Conservation (phyloP, 495 filamentous ascomycete species). For the Neurospora sp. region DNA sequence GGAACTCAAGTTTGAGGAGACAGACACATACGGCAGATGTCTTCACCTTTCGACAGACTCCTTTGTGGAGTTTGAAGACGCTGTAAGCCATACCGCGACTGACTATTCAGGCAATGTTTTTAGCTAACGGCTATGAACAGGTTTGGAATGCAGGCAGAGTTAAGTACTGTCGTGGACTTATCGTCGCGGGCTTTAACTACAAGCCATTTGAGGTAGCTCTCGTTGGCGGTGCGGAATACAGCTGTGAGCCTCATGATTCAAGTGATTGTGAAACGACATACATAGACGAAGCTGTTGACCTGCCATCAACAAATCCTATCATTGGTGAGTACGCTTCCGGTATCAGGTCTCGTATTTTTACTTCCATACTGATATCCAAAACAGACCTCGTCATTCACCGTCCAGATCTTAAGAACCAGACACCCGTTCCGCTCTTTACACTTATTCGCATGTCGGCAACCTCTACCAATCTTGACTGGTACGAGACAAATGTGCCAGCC, state of each 20-base stretch:
- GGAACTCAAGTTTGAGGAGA: constrained; percentile 15
- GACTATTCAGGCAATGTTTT: no score
- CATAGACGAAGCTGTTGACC: constrained; percentile 4
- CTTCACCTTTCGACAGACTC: constrained; percentile 32
- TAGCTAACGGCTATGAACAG: constrained; percentile 17
- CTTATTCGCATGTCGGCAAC: constrained; percentile 37
- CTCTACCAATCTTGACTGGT: constrained; percentile 33
- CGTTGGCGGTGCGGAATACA: constrained; percentile 3
- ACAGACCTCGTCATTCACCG: constrained; percentile 36
- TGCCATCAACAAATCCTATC: constrained; percentile 29
- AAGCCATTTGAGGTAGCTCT: constrained; percentile 31
- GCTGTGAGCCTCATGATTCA: constrained; percentile 15
- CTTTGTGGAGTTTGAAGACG: constrained; percentile 38
- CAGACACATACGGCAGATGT: constrained; percentile 29
- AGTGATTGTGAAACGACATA: constrained; percentile 32
- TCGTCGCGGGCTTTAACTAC: constrained; percentile 27
- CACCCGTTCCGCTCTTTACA: constrained; percentile 27
- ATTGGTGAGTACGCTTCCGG: constrained; percentile 19
- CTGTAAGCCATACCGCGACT: constrained; percentile 15
- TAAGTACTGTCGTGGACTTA: constrained; percentile 30
- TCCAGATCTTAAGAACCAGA: constrained; percentile 19
- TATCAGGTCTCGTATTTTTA: neutral
- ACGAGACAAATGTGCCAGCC: constrained; percentile 28
- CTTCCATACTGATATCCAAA: neutral
- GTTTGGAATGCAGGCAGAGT: constrained; percentile 22